Percentiles rank a stretch among this genome's conserved stretches.
phyloP scores from a whole-genome alignment of 495 filamentous ascomycete species.

The Viridothelium virens region DNA sequence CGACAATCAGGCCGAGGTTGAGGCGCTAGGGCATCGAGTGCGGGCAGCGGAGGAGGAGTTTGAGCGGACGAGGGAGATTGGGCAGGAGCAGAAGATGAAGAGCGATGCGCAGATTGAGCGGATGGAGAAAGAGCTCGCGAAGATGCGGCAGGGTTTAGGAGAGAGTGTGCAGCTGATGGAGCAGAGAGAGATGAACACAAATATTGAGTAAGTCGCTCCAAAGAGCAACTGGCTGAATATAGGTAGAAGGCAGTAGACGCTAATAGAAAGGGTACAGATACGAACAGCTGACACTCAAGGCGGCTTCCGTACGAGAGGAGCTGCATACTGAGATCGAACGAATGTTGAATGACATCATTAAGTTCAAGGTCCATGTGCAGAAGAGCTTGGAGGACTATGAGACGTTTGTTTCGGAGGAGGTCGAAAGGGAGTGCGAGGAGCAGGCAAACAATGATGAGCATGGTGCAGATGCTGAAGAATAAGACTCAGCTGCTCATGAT shows the following conservation, averaged over 20 bases:
- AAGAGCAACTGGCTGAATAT: too few relatives aligned
- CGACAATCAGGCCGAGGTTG: conserved; percentile 85
- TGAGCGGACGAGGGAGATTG: conserved; percentile 85
- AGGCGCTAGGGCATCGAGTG: conserved; percentile 78
- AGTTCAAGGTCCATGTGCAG: conserved; percentile 96
- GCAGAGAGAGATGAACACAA: conserved; percentile 91
- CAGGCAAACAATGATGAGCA: conserved; percentile 24
- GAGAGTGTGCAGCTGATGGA: conserved; percentile 89
- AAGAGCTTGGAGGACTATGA: conserved; percentile 87
- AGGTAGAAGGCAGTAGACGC: background rate
- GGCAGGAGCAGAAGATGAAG: conserved; percentile 73
- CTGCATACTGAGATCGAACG: conserved; percentile 92
- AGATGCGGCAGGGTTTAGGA: conserved; percentile 76
- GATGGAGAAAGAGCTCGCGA: conserved; percentile 93
- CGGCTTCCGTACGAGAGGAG: conserved; percentile 80
- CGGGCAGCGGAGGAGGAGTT: conserved; percentile 85
- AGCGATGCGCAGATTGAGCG: conserved; percentile 92
- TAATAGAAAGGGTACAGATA: conserved; percentile 48
- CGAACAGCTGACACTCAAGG: conserved; percentile 78
- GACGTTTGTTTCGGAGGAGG: conserved; percentile 81
- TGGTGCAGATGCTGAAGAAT: conserved; percentile 12
- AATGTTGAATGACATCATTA: conserved; percentile 94
- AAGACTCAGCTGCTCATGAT: background rate
- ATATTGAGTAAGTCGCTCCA: conserved; percentile 84
- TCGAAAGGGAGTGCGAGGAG: conserved; percentile 60